Evolutionary conservation across 306 rosid species (phyloP).

Genomic region (Casuarina glauca): DNA sequence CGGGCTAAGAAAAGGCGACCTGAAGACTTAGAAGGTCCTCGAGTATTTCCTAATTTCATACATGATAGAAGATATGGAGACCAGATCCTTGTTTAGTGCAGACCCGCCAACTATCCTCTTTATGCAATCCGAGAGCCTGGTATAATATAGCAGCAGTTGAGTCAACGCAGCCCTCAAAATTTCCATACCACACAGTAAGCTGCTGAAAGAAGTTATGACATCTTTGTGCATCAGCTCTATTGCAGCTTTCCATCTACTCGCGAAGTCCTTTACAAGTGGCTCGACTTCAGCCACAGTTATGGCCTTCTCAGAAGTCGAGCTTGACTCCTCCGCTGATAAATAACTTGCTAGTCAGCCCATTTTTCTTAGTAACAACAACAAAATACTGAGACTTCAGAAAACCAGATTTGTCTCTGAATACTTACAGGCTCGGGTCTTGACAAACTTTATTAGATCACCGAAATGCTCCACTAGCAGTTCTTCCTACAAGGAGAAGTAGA

Average conservation of each 20-base stretch:
- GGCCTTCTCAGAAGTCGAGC: constrained; percentile 61
- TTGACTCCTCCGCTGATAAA: constrained; percentile 80
- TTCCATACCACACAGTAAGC: constrained; percentile 97
- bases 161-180: constrained; percentile 84
- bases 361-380: constrained; percentile 1
- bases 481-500: constrained; percentile 63
- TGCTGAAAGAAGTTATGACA: constrained; percentile 97
- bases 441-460: constrained; percentile 75
- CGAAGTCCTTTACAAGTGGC: constrained; percentile 96
- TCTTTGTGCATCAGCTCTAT: constrained; percentile 99
- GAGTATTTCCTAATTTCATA: constrained; percentile 93
- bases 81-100: constrained; percentile 85
- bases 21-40: constrained; percentile 72
- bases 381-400: constrained; percentile 14
- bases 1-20: not conserved
- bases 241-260: constrained; percentile 92
- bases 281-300: constrained; percentile 73
- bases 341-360: constrained; percentile 23
- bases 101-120: constrained; percentile 80
- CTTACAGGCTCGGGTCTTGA: constrained; percentile 92
- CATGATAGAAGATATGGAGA: constrained; percentile 87
- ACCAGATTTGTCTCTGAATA: constrained; percentile 14
- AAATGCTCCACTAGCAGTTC: constrained; percentile 91
- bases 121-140: constrained; percentile 90
- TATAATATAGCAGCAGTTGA: constrained; percentile 85